Percentiles rank a stretch among this genome's conserved stretches.
These are phyloP conservation scores for Claviceps citrina DNA, from an alignment of 2,329 filamentous ascomycete species.

Conservation along the genomic window DNA sequence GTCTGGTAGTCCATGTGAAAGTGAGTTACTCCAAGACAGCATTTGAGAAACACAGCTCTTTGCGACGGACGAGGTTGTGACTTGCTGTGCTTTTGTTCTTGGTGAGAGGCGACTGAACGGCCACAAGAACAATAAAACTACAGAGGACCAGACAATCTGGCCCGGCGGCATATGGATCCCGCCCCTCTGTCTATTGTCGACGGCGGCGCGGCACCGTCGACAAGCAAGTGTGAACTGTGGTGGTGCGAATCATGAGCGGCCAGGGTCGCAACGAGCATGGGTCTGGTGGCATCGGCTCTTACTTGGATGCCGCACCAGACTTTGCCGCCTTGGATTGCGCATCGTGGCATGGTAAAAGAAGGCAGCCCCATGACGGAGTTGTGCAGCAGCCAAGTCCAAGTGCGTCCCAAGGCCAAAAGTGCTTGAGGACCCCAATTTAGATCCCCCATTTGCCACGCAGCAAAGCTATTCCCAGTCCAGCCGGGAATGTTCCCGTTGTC, in stretches of 20 bases:
- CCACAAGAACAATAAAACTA: not conserved
- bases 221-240: constrained; percentile 2
- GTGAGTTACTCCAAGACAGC: not conserved
- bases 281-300: not conserved
- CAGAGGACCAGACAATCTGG: not conserved
- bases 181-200: constrained; percentile 5
- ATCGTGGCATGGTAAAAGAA: not conserved
- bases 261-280: constrained; percentile 7
- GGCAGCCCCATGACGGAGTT: constrained; percentile 7
- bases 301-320: constrained; percentile 3
- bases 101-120: not conserved
- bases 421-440: not conserved
- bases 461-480: not conserved
- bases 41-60: not conserved
- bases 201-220: constrained; percentile 6
- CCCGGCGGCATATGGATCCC: constrained; percentile 1
- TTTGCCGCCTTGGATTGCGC: not conserved
- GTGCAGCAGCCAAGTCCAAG: constrained; percentile 7
- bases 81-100: not conserved
- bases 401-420: not conserved
- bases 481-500: not conserved
- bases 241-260: constrained; percentile 5
- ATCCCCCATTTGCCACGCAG: not conserved
- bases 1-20: not conserved
- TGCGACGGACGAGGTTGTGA: not conserved